A percentile compares a stretch with the other conserved stretches of the same genome.
Conservation (phyloP, 2,329 filamentous ascomycete species). For the Fusarium protoensiforme region DNA sequence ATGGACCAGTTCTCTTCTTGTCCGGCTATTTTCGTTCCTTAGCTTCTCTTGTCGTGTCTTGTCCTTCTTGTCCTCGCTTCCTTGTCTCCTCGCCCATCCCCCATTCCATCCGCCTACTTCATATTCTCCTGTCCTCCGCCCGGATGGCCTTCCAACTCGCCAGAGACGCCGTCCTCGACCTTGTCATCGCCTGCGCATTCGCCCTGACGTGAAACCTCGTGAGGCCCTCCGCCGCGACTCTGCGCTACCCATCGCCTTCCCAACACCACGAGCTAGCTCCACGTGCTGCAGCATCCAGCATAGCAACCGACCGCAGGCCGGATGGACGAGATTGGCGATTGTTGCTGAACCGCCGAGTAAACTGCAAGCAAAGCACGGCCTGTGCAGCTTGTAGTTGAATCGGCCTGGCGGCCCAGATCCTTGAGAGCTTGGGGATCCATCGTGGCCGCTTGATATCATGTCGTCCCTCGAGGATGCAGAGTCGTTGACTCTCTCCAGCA, state of each 20-base stretch:
- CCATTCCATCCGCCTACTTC: slow-evolving; percentile 10
- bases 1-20: slow-evolving; percentile 36
- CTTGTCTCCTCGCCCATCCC: slow-evolving; percentile 24
- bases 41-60: slow-evolving; percentile 16
- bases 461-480: slow-evolving; percentile 27
- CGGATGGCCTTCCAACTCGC: slow-evolving; percentile 28
- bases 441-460: slow-evolving; percentile 24
- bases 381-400: slow-evolving; percentile 32
- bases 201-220: slow-evolving; percentile 20
- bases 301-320: slow-evolving; percentile 19
- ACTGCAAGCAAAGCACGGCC: slow-evolving; percentile 32
- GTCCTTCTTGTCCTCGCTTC: slow-evolving; percentile 27
- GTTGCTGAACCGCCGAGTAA: slow-evolving; percentile 35
- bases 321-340: slow-evolving; percentile 38
- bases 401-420: slow-evolving; percentile 20
- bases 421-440: slow-evolving; percentile 8
- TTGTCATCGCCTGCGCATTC: slow-evolving; percentile 19
- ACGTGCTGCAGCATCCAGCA: not conserved
- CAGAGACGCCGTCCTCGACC: slow-evolving; percentile 19
- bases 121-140: slow-evolving; percentile 16
- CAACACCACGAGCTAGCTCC: slow-evolving; percentile 13
- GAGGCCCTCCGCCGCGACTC: not conserved
- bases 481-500: slow-evolving; percentile 3
- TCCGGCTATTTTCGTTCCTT: slow-evolving; percentile 29
- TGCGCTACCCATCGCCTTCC: not conserved